phyloP scores from a whole-genome alignment of 2,329 filamentous ascomycete species.

The Podosphaera leucotricha region DNA sequence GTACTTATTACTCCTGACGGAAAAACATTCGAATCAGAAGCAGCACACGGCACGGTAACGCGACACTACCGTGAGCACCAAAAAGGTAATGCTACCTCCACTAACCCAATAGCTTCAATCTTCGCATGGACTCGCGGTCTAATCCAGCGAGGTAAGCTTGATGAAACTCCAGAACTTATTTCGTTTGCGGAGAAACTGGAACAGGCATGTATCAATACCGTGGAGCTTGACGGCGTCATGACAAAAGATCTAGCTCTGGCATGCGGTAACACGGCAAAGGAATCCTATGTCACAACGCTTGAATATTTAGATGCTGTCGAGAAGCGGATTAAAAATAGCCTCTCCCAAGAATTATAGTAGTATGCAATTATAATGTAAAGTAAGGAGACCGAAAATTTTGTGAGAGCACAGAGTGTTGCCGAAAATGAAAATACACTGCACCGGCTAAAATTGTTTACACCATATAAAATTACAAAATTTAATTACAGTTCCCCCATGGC shows the following conservation, averaged over 20 bases:
- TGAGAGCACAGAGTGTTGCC: no score
- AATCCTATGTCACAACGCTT: slow-evolving; percentile 72
- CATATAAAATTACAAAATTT: not conserved
- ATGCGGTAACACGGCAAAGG: slow-evolving; percentile 64
- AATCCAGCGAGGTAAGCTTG: slow-evolving; percentile 76
- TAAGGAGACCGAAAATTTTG: not conserved
- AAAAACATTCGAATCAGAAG: slow-evolving; percentile 92
- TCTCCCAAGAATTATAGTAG: not conserved
- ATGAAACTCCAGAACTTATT: slow-evolving; percentile 76
- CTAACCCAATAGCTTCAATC: slow-evolving; percentile 96
- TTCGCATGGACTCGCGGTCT: slow-evolving; percentile 97
- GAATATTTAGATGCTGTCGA: slow-evolving; percentile 89
- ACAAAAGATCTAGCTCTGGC: slow-evolving; percentile 97
- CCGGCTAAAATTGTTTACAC: no score
- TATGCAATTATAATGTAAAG: not conserved
- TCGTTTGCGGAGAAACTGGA: slow-evolving; percentile 81
- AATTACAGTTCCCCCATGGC: not conserved
- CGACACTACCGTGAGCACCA: slow-evolving; percentile 98
- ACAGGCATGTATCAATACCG: slow-evolving; percentile 80
- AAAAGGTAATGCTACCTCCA: slow-evolving; percentile 90
- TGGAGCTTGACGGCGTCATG: slow-evolving; percentile 89
- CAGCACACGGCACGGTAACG: slow-evolving; percentile 93
- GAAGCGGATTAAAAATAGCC: slow-evolving; percentile 47
- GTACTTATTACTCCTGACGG: slow-evolving; percentile 92
- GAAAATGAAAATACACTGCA: no score